Evolutionary conservation across 2,329 filamentous ascomycete species (phyloP), one percentile per base, ranked within the genome.

Genomic region (Beauveria medogensis): DNA sequence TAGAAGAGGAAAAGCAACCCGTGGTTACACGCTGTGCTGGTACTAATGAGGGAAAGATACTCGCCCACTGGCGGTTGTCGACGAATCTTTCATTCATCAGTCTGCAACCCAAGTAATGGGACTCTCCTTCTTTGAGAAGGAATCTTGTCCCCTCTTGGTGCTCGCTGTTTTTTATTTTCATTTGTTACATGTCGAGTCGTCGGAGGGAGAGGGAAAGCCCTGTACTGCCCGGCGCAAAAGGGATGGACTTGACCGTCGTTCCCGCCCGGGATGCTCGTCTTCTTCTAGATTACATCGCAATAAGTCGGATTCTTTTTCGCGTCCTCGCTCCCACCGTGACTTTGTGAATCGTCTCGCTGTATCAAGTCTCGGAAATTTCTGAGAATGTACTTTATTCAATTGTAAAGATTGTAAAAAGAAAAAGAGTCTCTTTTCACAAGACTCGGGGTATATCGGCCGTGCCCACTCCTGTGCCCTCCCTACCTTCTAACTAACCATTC

Each of bases 41-140:
- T 86, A 88, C 92, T 97, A 82, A 97, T 89, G 92, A 97, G 92
- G 93, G 93, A 97, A 97, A 97, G 93, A 97, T 92, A 96, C 88
- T 91, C 83, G 74, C 75, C 71, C 77, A n/a, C 75, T 73, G 74
- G 68, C 68, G 64, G 63, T 66, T 59, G 57, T 63, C 61, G 50
- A 60, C 58, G 34, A 37, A 37, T 62, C 60, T 60, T 63, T 59
- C 62, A 64, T 60, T 65, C 63, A 59, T 56, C 65, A 58, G 58
- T 63, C 54, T 61, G 52, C 43, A 60, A 37, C 28, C 22, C 10
- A 37, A 37, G 34, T 37, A 5, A 37, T 12, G 12, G 34, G 3
- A 37, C 3, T 16, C 1, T 16, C 5, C 34, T 16, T 37, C 34
- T 2, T 37, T 14, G 34, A 37, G 30, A 24, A n/a, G 8, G 28